phyloP scores from a whole-genome alignment of 2,329 filamentous ascomycete species.

The Xenoacremonium recifei region DNA sequence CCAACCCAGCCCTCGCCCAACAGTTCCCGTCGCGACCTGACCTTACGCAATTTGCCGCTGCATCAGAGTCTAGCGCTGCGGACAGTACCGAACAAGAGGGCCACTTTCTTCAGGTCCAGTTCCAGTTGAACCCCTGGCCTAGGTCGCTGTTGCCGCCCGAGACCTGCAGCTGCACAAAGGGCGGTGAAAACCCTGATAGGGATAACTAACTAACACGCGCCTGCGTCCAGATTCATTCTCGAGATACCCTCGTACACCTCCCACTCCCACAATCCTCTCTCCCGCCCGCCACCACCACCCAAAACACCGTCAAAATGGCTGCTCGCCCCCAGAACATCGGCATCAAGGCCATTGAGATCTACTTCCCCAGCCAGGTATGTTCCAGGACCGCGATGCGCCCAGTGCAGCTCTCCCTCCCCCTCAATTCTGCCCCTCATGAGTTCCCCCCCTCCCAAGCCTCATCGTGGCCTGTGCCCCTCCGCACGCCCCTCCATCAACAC shows the following conservation, averaged over 20 bases:
- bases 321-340: constrained; percentile 81
- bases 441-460: constrained; percentile 2
- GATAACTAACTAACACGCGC: constrained; percentile 16
- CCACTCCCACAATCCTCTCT: constrained; percentile 13
- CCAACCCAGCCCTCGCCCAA: no score
- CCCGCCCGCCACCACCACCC: constrained; percentile 16
- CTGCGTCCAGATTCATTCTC: constrained; percentile 5
- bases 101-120: background rate
- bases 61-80: no score
- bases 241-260: constrained; percentile 11
- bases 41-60: no score
- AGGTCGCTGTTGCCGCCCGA: background rate
- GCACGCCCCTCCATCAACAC: constrained; percentile 20
- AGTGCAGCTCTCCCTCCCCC: constrained; percentile 3
- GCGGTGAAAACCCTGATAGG: constrained; percentile 25
- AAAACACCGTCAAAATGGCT: constrained; percentile 54
- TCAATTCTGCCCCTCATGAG: constrained; percentile 5
- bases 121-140: background rate
- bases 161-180: constrained; percentile 15
- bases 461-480: constrained; percentile 19
- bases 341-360: constrained; percentile 91
- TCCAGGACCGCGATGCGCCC: constrained; percentile 7
- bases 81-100: no score
- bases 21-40: no score
- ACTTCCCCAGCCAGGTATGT: constrained; percentile 81